phyloP scores from a whole-genome alignment of 148 eudicot genomes.

The Rhododendron ferrugineum region DNA sequence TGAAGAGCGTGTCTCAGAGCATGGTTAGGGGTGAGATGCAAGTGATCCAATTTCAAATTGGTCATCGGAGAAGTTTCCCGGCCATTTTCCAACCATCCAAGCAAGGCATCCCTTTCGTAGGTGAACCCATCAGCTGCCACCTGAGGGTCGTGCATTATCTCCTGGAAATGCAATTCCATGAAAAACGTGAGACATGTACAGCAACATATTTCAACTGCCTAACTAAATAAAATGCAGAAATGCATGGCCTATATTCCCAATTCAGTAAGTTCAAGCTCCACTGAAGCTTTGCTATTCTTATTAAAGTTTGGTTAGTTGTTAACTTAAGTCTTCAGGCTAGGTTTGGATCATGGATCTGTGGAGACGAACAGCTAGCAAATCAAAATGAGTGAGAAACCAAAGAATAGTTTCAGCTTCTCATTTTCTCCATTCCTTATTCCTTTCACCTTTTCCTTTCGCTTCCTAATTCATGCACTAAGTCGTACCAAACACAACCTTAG shows the following conservation, averaged over 20 bases:
- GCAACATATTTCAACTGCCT: background rate
- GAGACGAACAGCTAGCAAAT: background rate
- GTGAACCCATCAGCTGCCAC: conserved; percentile 91
- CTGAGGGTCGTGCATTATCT: conserved; percentile 80
- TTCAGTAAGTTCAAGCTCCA: background rate
- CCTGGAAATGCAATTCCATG: conserved; percentile 41
- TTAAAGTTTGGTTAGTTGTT: background rate
- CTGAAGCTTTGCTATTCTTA: background rate
- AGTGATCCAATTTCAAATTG: conserved; percentile 57
- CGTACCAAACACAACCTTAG: background rate
- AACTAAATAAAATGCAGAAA: background rate
- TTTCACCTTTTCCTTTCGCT: background rate
- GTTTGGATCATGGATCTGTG: background rate
- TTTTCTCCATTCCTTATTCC: background rate
- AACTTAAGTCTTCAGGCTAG: background rate
- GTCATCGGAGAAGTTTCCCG: conserved; percentile 91
- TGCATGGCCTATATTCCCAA: background rate
- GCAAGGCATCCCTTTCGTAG: conserved; percentile 68
- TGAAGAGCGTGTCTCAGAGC: conserved; percentile 59
- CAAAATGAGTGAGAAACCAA: background rate
- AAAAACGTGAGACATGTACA: background rate
- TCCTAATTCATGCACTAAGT: background rate
- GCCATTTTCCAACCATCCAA: conserved; percentile 64
- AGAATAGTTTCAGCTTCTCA: background rate
- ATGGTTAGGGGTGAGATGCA: conserved; percentile 73